Conservation (phyloP, 257 asterid genomes). For the Nicotiana paniculata region DNA sequence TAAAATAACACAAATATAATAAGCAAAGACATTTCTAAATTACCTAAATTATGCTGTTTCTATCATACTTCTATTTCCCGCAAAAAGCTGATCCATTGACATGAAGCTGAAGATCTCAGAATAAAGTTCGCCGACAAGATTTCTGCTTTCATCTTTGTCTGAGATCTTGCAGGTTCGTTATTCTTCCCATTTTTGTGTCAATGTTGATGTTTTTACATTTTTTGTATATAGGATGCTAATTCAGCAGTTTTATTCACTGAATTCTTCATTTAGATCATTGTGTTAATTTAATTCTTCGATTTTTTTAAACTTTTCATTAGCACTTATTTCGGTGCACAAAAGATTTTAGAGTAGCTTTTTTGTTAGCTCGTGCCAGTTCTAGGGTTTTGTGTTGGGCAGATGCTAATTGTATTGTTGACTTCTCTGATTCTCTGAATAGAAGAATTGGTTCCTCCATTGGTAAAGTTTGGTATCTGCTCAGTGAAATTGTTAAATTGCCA, state of each 20-base stretch:
- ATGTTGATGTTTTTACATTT: neutral
- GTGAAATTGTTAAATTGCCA: neutral
- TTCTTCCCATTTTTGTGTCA: neutral
- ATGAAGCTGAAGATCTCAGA: slow-evolving; percentile 7
- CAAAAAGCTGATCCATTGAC: slow-evolving; percentile 7
- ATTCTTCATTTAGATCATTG: neutral
- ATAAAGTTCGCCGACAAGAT: neutral
- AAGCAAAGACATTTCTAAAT: neutral
- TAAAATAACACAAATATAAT: neutral
- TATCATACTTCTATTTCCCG: neutral
- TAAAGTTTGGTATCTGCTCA: neutral
- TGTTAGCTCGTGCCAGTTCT: neutral
- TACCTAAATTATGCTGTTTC: neutral
- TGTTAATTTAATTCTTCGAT: neutral
- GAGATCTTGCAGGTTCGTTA: slow-evolving; percentile 2
- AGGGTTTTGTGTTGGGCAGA: slow-evolving; percentile 2
- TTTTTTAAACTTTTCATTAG: neutral
- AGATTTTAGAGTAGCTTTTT: neutral
- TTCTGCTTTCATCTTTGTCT: neutral
- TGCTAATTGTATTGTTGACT: slow-evolving; percentile 3
- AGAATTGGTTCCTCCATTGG: neutral
- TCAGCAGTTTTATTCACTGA: neutral
- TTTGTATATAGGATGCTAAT: neutral
- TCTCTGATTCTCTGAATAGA: neutral
- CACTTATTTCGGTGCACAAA: neutral